These are phyloP conservation scores for Olyra latifolia DNA, from an alignment of 176 grass and related monocot genomes.

Conservation along the genomic window DNA sequence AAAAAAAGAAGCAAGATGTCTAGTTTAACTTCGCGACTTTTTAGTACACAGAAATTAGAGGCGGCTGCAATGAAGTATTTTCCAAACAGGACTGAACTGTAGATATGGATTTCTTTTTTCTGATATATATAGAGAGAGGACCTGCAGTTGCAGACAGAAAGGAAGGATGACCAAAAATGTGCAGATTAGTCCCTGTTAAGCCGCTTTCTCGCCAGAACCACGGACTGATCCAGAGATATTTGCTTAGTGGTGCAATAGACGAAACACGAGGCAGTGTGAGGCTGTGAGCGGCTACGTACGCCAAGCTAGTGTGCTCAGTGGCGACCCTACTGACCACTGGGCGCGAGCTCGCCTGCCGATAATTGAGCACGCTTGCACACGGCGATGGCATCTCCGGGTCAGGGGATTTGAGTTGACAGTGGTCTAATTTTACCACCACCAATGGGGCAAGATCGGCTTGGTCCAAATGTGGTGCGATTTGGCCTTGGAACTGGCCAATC, in stretches of 20 bases:
- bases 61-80: no score
- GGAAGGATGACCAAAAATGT: background rate
- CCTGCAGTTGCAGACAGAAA: background rate
- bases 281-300: background rate
- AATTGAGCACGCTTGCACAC: conserved; percentile 19
- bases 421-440: conserved; percentile 29
- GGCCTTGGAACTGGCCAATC: background rate
- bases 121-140: no score
- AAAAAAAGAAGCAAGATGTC: no score
- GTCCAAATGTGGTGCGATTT: conserved; percentile 26
- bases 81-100: no score
- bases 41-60: no score
- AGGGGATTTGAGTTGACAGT: conserved; percentile 24
- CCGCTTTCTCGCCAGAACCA: background rate
- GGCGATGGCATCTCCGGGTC: no score
- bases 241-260: background rate
- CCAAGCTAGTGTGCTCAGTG: background rate
- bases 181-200: background rate
- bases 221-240: background rate
- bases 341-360: background rate
- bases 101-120: no score
- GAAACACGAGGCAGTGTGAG: background rate
- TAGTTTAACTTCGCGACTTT: no score
- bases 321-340: background rate
- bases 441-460: background rate